A percentile compares a stretch with the other conserved stretches of the same genome.
These are phyloP conservation scores for Fusarium tuaranense DNA, from an alignment of 2,329 filamentous ascomycete species.

Conservation along the genomic window DNA sequence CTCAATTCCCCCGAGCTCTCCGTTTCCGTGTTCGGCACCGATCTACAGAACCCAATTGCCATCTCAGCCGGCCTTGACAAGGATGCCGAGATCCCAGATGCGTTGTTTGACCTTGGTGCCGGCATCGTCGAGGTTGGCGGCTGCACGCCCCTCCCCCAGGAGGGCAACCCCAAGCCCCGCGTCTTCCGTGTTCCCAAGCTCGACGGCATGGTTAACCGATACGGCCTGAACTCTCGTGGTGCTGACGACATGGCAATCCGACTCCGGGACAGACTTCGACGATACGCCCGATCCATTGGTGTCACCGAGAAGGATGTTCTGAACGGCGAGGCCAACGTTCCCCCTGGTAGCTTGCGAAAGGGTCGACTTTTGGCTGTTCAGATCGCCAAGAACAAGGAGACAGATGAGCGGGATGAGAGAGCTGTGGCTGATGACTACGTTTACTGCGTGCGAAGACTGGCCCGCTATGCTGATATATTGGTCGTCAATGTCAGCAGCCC, in stretches of 20 bases:
- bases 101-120: slow-evolving; percentile 86
- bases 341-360: slow-evolving; percentile 81
- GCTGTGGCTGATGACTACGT: slow-evolving; percentile 87
- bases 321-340: slow-evolving; percentile 80
- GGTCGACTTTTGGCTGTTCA: slow-evolving; percentile 90
- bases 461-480: slow-evolving; percentile 91
- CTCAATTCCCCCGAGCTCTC: slow-evolving; percentile 49
- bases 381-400: slow-evolving; percentile 96
- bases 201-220: slow-evolving; percentile 93
- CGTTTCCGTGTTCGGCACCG: slow-evolving; percentile 77
- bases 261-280: slow-evolving; percentile 80
- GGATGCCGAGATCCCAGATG: slow-evolving; percentile 87
- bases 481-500: slow-evolving; percentile 98
- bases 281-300: slow-evolving; percentile 79
- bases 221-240: slow-evolving; percentile 92
- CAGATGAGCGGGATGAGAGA: slow-evolving; percentile 84
- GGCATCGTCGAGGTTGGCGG: slow-evolving; percentile 93
- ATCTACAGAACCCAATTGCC: slow-evolving; percentile 86
- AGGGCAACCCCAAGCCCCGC: slow-evolving; percentile 87
- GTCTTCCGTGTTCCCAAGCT: slow-evolving; percentile 88
- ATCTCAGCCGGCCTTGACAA: slow-evolving; percentile 98
- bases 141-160: slow-evolving; percentile 86
- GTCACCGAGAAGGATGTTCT: slow-evolving; percentile 80
- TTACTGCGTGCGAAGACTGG: slow-evolving; percentile 86
- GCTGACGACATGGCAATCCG: slow-evolving; percentile 87